phyloP scores from a whole-genome alignment of 768 basidiomycete genomes.

The Trametes cingulata region DNA sequence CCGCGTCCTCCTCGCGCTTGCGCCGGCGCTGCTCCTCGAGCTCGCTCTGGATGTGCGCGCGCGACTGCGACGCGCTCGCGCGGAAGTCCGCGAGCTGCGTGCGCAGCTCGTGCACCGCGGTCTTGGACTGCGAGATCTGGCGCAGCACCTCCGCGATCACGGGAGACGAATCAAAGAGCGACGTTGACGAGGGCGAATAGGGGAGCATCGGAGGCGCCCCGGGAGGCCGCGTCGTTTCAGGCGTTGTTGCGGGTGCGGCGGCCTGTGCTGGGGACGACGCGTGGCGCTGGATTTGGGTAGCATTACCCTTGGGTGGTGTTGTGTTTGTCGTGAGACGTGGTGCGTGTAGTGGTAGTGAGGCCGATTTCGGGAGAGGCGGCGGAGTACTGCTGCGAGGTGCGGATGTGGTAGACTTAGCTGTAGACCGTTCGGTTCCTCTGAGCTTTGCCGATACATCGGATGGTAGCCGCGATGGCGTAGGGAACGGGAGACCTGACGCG shows the following conservation, averaged over 20 bases:
- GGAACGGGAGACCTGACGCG: conserved; percentile 22
- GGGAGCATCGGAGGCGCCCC: conserved; percentile 16
- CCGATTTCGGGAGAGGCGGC: conserved; percentile 83
- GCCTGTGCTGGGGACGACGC: conserved; percentile 20
- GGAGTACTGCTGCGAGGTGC: conserved; percentile 68
- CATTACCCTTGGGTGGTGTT: conserved; percentile 33
- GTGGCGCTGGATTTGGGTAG: conserved; percentile 13
- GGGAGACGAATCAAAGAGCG: conserved; percentile 58
- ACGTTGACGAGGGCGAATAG: conserved; percentile 41
- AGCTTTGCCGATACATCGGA: conserved; percentile 43
- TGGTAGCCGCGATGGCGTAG: conserved; percentile 22
- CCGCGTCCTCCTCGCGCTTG: conserved; percentile 82
- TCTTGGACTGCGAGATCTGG: conserved; percentile 66
- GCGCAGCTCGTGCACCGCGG: conserved; percentile 66
- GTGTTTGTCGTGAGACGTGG: conserved; percentile 37
- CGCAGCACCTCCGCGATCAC: conserved; percentile 73
- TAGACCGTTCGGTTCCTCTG: conserved; percentile 24
- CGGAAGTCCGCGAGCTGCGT: conserved; percentile 68
- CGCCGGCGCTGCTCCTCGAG: conserved; percentile 70
- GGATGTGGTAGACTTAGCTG: conserved; percentile 46
- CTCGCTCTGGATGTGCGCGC: conserved; percentile 66
- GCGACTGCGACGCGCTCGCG: conserved; percentile 55
- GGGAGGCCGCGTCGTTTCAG: conserved; percentile 20
- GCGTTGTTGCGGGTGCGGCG: conserved; percentile 11
- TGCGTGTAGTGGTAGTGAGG: conserved; percentile 73